A percentile compares a stretch with the other conserved stretches of the same genome.
These are phyloP conservation scores for Hibiscus syriacus DNA, from an alignment of 345 rosid species.

Conservation along the genomic window DNA sequence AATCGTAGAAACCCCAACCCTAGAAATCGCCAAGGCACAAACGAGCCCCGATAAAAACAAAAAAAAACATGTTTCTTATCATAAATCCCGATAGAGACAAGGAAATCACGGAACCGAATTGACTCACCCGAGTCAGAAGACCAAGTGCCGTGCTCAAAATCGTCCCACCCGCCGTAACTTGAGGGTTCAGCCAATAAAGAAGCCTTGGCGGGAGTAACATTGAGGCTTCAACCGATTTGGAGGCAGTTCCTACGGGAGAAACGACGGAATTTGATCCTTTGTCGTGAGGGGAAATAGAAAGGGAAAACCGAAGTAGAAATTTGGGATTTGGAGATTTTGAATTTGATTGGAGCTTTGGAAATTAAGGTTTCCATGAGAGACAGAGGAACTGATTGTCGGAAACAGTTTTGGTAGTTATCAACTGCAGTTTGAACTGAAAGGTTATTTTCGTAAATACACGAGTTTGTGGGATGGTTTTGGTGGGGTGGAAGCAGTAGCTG, in stretches of 20 bases:
- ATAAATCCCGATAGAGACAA: constrained; percentile 41
- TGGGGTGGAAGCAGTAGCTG: too few species aligned
- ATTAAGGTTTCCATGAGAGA: constrained; percentile 23
- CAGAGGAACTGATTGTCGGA: not conserved
- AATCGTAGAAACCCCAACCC: constrained; percentile 48
- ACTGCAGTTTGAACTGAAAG: not conserved
- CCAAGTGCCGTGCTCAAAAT: constrained; percentile 23
- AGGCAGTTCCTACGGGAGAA: constrained; percentile 13
- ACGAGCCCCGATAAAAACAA: constrained; percentile 40
- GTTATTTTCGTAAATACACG: not conserved
- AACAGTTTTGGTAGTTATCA: not conserved
- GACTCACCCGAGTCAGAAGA: constrained; percentile 32
- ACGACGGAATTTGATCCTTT: constrained; percentile 6
- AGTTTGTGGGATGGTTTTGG: too few species aligned
- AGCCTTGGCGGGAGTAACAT: constrained; percentile 13
- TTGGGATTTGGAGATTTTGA: constrained; percentile 6
- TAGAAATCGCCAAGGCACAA: constrained; percentile 46
- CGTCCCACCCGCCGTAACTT: constrained; percentile 58
- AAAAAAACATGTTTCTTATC: constrained; percentile 38
- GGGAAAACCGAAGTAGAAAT: constrained; percentile 17
- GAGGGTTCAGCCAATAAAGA: constrained; percentile 5
- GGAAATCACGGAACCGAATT: constrained; percentile 31
- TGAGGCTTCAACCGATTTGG: not conserved
- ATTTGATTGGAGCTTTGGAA: constrained; percentile 11
- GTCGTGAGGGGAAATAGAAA: constrained; percentile 24